Percentiles rank a stretch among this genome's conserved stretches.
phyloP scores from a whole-genome alignment of 2,329 filamentous ascomycete species.

The Torrubiella hemipterigena region DNA sequence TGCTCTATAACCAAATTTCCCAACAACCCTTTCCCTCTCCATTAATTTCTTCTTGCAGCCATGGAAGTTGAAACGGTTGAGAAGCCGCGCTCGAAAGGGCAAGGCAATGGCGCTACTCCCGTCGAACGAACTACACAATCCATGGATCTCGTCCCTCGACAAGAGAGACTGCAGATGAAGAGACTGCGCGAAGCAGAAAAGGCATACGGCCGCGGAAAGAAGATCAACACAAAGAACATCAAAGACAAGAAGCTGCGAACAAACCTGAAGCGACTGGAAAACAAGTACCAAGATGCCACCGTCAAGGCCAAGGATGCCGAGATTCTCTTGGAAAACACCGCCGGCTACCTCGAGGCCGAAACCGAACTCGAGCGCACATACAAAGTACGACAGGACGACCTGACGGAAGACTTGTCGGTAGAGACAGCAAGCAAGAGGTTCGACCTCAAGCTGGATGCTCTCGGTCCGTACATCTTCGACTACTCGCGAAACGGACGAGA shows the following conservation, averaged over 20 bases:
- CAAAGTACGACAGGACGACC: slow-evolving; percentile 82
- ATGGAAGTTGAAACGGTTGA: slow-evolving; percentile 27
- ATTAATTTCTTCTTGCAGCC: slow-evolving; percentile 5
- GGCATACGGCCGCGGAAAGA: slow-evolving; percentile 73
- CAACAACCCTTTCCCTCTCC: too few relatives aligned
- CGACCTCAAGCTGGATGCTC: slow-evolving; percentile 67
- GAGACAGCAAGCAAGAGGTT: slow-evolving; percentile 90
- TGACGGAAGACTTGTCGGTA: slow-evolving; percentile 59
- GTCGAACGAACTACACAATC: slow-evolving; percentile 35
- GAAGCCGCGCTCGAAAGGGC: slow-evolving; percentile 21
- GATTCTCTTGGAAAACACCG: slow-evolving; percentile 77
- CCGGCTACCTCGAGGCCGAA: slow-evolving; percentile 81
- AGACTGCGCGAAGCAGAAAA: slow-evolving; percentile 53
- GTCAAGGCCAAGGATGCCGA: slow-evolving; percentile 89
- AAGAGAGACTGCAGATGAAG: slow-evolving; percentile 37
- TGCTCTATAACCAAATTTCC: too few relatives aligned
- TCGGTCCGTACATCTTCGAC: slow-evolving; percentile 81
- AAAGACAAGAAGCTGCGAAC: slow-evolving; percentile 83
- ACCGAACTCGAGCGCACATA: slow-evolving; percentile 83
- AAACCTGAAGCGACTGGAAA: slow-evolving; percentile 67
- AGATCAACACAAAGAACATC: slow-evolving; percentile 59
- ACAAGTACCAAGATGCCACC: slow-evolving; percentile 69
- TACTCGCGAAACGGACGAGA: slow-evolving; percentile 85
- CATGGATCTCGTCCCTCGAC: slow-evolving; percentile 38
- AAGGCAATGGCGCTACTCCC: slow-evolving; percentile 40